phyloP scores from a whole-genome alignment of 208 protist genomes.

The Acanthamoeba sp. region DNA sequence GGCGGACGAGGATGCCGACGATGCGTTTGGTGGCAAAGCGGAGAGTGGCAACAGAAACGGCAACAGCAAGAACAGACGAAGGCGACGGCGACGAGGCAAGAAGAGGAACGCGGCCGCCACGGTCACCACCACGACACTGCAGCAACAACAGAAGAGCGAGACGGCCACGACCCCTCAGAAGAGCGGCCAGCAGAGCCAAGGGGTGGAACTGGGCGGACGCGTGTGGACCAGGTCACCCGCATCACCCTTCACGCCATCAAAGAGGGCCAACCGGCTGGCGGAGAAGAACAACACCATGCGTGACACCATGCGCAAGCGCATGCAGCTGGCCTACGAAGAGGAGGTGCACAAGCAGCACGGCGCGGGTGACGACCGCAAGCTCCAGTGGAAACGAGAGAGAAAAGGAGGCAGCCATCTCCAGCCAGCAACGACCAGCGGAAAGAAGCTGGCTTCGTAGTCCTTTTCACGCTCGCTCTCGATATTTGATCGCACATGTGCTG shows the following conservation, averaged over 20 bases:
- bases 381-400: not conserved
- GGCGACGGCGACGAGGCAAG: conserved; percentile 1
- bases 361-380: not conserved
- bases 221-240: conserved; percentile 45
- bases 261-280: conserved; percentile 7
- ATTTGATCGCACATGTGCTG: too few species aligned
- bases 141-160: not conserved
- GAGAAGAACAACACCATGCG: conserved; percentile 53
- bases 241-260: not conserved
- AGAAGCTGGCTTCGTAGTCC: not conserved
- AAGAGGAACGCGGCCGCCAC: not conserved
- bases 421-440: not conserved
- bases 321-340: conserved; percentile 42
- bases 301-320: conserved; percentile 4
- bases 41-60: not conserved
- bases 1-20: not conserved
- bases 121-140: not conserved
- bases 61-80: not conserved
- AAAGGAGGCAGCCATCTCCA: not conserved
- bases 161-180: not conserved
- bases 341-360: not conserved
- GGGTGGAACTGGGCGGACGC: not conserved
- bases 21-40: not conserved
- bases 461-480: too few species aligned
- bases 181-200: not conserved